These are phyloP conservation scores for Rhizopus microsporus DNA, from an alignment of 371 early-diverging fungal genomes.

Conservation along the genomic window DNA sequence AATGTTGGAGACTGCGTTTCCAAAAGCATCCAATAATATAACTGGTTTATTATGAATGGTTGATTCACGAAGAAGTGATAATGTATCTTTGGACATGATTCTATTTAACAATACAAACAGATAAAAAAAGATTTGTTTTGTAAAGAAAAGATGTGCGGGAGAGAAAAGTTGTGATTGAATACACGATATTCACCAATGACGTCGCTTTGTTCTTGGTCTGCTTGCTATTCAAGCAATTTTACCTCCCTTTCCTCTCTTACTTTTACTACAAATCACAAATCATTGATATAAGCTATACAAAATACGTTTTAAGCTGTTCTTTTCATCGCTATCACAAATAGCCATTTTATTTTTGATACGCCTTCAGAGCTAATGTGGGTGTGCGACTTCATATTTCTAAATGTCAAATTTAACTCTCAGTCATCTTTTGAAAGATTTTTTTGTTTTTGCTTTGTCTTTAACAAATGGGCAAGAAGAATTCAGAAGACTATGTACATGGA, in stretches of 20 bases:
- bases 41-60: conserved; percentile 60
- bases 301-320: too few relatives aligned
- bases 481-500: conserved; percentile 21
- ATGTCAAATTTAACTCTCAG: conserved; percentile 1
- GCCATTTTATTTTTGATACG: too few relatives aligned
- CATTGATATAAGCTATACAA: too few relatives aligned
- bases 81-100: conserved; percentile 38
- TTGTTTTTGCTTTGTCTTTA: conserved; percentile 4
- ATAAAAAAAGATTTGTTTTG: neutral
- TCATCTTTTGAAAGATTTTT: neutral
- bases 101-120: conserved; percentile 3
- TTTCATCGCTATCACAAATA: too few relatives aligned
- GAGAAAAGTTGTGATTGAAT: neutral
- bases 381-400: neutral
- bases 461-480: conserved; percentile 32
- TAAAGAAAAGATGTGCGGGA: neutral
- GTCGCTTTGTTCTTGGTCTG: too few relatives aligned
- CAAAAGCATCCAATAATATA: conserved; percentile 46
- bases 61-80: conserved; percentile 63
- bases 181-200: too few relatives aligned
- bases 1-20: conserved; percentile 50
- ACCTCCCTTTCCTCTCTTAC: too few relatives aligned
- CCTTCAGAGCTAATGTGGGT: too few relatives aligned
- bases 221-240: too few relatives aligned
- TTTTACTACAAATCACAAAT: too few relatives aligned